These are phyloP conservation scores for Fusarium verticillioides DNA, from an alignment of 2,329 filamentous ascomycete genomes.

Conservation along the genomic window DNA sequence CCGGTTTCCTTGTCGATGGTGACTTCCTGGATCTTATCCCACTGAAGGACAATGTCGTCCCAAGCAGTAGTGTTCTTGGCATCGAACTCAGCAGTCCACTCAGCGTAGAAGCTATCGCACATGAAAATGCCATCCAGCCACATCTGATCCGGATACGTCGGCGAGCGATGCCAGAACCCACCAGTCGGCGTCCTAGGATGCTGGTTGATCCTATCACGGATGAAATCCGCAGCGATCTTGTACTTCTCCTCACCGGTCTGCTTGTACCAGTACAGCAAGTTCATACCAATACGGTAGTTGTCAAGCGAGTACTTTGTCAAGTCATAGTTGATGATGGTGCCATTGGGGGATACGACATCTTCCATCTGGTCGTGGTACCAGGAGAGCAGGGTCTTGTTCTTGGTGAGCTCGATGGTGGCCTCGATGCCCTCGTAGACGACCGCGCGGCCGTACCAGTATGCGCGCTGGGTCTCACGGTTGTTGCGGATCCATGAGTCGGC, in stretches of 20 bases:
- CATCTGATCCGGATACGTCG: slow-evolving; percentile 59
- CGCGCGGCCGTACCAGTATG: slow-evolving; percentile 38
- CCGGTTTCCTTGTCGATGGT: slow-evolving; percentile 52
- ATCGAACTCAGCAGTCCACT: slow-evolving; percentile 54
- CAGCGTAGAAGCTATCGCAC: slow-evolving; percentile 58
- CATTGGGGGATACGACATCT: slow-evolving; percentile 52
- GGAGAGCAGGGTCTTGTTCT: slow-evolving; percentile 55
- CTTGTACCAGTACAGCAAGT: slow-evolving; percentile 62
- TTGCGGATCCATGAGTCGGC: slow-evolving; percentile 40
- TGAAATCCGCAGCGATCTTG: slow-evolving; percentile 57
- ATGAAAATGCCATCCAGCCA: slow-evolving; percentile 67
- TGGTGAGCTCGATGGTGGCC: slow-evolving; percentile 51
- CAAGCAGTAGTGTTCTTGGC: slow-evolving; percentile 53
- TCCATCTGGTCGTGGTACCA: slow-evolving; percentile 60
- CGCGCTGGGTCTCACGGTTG: slow-evolving; percentile 32
- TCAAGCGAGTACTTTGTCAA: slow-evolving; percentile 61
- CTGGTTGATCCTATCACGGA: slow-evolving; percentile 58
- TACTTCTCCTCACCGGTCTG: slow-evolving; percentile 60
- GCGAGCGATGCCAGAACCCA: slow-evolving; percentile 64
- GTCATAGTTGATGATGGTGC: slow-evolving; percentile 59
- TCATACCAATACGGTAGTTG: slow-evolving; percentile 64
- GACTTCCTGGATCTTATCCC: slow-evolving; percentile 57
- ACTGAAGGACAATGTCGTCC: slow-evolving; percentile 58
- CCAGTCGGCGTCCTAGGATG: slow-evolving; percentile 62
- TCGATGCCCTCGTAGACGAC: slow-evolving; percentile 38